Conservation (phyloP, 1,139 yeast genomes). For the Suhomyces panamericanus region DNA sequence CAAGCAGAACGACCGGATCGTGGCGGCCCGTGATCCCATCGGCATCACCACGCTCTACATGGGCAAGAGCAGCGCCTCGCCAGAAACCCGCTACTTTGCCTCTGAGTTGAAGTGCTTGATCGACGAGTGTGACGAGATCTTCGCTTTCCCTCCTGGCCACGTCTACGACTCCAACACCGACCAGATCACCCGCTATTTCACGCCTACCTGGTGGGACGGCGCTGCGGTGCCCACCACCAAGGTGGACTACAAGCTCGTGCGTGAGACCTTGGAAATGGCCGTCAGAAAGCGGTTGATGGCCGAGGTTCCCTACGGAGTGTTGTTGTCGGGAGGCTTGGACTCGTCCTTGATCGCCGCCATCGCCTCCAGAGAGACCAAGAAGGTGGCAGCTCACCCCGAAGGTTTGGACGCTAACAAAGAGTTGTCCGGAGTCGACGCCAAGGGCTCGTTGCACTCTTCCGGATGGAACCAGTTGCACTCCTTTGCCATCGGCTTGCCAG, state of each 20-base stretch:
- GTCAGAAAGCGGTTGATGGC: conserved; percentile 99
- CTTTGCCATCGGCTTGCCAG: conserved; percentile 94
- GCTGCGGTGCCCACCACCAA: conserved; percentile 68
- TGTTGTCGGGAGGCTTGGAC: conserved; percentile 95
- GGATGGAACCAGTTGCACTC: conserved; percentile 87
- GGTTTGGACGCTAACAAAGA: conserved; percentile 55
- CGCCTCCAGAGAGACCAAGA: conserved; percentile 92
- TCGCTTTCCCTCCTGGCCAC: conserved; percentile 98
- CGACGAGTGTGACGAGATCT: conserved; percentile 90
- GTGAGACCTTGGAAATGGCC: conserved; percentile 85
- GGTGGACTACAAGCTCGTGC: conserved; percentile 68
- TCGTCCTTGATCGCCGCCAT: conserved; percentile 94
- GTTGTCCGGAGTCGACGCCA: conserved; percentile 88
- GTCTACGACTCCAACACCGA: conserved; percentile 91
- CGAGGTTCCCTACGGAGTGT: conserved; percentile 97
- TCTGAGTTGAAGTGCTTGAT: conserved; percentile 91
- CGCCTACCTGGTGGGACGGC: conserved; percentile 94
- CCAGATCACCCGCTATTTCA: conserved; percentile 79
- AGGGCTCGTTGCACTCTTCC: conserved; percentile 74
- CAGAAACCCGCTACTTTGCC: conserved; percentile 83
- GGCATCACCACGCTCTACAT: conserved; percentile 95
- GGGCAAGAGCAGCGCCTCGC: conserved; percentile 75
- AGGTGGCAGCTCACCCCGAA: conserved; percentile 59
- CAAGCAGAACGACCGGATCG: conserved; percentile 75
- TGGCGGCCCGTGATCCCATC: conserved; percentile 98